Conservation (phyloP, 1,284 basidiomycete species). For the Thecaphora frezii region DNA sequence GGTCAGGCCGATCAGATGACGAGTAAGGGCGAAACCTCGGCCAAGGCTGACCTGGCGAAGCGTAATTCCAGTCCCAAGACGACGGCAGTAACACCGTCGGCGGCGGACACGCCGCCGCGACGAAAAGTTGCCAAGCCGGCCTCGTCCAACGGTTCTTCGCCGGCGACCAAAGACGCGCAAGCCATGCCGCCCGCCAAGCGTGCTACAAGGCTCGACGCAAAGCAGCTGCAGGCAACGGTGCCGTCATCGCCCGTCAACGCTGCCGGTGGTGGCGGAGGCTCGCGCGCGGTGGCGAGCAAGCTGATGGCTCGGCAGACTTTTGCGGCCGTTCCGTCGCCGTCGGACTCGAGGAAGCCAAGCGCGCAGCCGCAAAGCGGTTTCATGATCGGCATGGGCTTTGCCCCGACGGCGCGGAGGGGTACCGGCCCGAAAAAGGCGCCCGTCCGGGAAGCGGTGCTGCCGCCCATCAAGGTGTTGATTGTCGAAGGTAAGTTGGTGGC, state of each 20-base stretch:
- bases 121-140: too few species aligned
- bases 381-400: slow-evolving; percentile 54
- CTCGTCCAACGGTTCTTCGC: too few species aligned
- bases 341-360: slow-evolving; percentile 31
- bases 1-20: too few species aligned
- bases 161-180: not conserved
- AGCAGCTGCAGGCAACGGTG: slow-evolving; percentile 1
- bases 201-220: not conserved
- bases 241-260: slow-evolving; percentile 11
- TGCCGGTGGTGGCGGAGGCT: not conserved
- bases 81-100: too few species aligned
- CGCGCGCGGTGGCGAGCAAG: slow-evolving; percentile 7
- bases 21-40: not conserved
- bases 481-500: slow-evolving; percentile 37
- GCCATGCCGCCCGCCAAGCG: not conserved
- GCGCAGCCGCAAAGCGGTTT: slow-evolving; percentile 55
- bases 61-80: too few species aligned
- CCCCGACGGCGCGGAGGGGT: slow-evolving; percentile 24
- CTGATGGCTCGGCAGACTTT: slow-evolving; percentile 14
- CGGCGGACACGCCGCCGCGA: too few species aligned
- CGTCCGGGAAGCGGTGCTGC: slow-evolving; percentile 48
- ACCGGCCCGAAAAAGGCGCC: slow-evolving; percentile 42
- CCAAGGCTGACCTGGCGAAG: not conserved
- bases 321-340: slow-evolving; percentile 15
- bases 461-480: slow-evolving; percentile 57